Evolutionary conservation across 345 rosid genomes (phyloP).

Genomic region (Bretschneidera sinensis): DNA sequence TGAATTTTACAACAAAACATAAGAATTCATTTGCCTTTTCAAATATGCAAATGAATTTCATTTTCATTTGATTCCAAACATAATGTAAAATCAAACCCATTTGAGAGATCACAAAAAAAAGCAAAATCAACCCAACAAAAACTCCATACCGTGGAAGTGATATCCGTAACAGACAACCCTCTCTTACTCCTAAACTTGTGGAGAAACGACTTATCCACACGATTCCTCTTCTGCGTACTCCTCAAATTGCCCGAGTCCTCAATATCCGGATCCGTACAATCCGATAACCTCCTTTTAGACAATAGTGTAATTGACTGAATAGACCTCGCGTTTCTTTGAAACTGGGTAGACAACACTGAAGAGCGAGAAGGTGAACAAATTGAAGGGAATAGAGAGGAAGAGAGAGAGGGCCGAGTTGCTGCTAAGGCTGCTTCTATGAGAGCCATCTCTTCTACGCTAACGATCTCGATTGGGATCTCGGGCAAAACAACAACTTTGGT

Average conservation of each 20-base stretch:
- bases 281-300: conserved; percentile 36
- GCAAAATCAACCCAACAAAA: neutral
- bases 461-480: conserved; percentile 65
- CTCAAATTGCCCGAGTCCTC: conserved; percentile 45
- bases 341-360: conserved; percentile 10
- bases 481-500: conserved; percentile 5
- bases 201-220: conserved; percentile 28
- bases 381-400: conserved; percentile 25
- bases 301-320: conserved; percentile 30
- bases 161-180: conserved; percentile 63
- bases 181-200: conserved; percentile 45
- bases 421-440: conserved; percentile 61
- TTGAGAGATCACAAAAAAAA: neutral
- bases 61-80: neutral
- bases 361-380: conserved; percentile 24
- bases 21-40: neutral
- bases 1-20: neutral
- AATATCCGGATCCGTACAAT: conserved; percentile 32
- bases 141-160: conserved; percentile 50
- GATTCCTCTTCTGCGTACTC: conserved; percentile 26
- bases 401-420: conserved; percentile 41
- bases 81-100: neutral
- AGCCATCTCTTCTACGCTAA: conserved; percentile 87
- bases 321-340: conserved; percentile 29
- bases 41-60: neutral